Evolutionary conservation across 495 filamentous ascomycete species (phyloP).

Genomic region (Aspergillus steynii): DNA sequence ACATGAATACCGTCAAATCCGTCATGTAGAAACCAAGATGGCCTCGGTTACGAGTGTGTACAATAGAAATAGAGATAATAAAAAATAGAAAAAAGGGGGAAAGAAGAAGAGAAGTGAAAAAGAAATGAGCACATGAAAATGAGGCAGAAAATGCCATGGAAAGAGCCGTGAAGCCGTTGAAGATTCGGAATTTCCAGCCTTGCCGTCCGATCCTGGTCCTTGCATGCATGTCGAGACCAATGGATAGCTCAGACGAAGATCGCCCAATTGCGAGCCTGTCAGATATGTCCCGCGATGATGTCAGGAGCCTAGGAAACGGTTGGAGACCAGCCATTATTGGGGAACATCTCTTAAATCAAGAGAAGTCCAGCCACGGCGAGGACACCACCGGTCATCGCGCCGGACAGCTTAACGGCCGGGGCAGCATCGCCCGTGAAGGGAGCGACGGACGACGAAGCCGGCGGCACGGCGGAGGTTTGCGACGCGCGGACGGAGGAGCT

Average conservation of each 20-base stretch:
- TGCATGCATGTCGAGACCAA: no score
- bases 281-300: neutral
- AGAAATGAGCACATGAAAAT: neutral
- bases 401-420: conserved; percentile 33
- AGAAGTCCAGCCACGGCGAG: conserved; percentile 45
- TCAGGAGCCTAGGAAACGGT: neutral
- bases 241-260: no score
- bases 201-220: neutral
- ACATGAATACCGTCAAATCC: conserved; percentile 5
- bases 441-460: conserved; percentile 24
- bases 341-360: conserved; percentile 34
- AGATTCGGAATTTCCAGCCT: neutral
- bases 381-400: conserved; percentile 38
- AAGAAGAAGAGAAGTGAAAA: neutral
- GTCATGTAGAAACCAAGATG: conserved; percentile 6
- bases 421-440: conserved; percentile 29
- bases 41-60: neutral
- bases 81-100: neutral
- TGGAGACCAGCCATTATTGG: no score
- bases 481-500: conserved; percentile 19
- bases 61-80: neutral
- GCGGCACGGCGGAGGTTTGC: conserved; percentile 19
- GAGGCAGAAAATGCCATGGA: neutral
- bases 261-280: neutral
- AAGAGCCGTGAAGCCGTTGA: neutral